Conservation (phyloP, 352 stramenopile genomes). For the Phytophthora melonis region DNA sequence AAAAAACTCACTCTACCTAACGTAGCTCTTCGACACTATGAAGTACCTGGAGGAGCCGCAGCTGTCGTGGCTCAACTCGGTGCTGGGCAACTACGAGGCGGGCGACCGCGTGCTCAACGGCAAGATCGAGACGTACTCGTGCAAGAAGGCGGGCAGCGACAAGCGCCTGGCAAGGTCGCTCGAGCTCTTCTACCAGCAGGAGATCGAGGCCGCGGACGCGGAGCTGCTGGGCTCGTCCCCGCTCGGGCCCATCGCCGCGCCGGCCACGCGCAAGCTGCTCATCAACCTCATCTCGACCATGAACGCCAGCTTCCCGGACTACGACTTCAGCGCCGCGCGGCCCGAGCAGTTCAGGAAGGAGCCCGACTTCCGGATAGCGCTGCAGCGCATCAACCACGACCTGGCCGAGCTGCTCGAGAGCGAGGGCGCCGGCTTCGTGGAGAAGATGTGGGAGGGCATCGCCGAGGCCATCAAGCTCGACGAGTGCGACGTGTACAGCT, state of each 20-base stretch:
- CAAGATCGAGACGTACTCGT: slow-evolving; percentile 93
- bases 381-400: slow-evolving; percentile 91
- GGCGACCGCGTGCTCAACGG: slow-evolving; percentile 89
- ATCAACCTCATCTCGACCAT: slow-evolving; percentile 96
- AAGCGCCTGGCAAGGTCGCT: slow-evolving; percentile 93
- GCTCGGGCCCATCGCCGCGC: slow-evolving; percentile 80
- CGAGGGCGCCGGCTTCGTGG: slow-evolving; percentile 98
- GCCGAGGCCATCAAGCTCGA: slow-evolving; percentile 87
- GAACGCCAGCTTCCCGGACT: slow-evolving; percentile 95
- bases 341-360: slow-evolving; percentile 93
- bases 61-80: slow-evolving; percentile 91
- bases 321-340: slow-evolving; percentile 91
- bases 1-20: background rate
- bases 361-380: slow-evolving; percentile 82
- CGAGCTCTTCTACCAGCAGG: slow-evolving; percentile 89
- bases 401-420: slow-evolving; percentile 95
- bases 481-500: slow-evolving; percentile 94
- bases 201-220: slow-evolving; percentile 62
- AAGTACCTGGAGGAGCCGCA: slow-evolving; percentile 95
- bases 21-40: slow-evolving; percentile 52
- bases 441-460: slow-evolving; percentile 97
- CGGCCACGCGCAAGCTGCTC: slow-evolving; percentile 88
- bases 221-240: slow-evolving; percentile 75
- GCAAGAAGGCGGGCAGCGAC: slow-evolving; percentile 93
- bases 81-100: slow-evolving; percentile 86